These are phyloP conservation scores for Leccinellum albellum DNA, from an alignment of 768 basidiomycete species.

Conservation along the genomic window DNA sequence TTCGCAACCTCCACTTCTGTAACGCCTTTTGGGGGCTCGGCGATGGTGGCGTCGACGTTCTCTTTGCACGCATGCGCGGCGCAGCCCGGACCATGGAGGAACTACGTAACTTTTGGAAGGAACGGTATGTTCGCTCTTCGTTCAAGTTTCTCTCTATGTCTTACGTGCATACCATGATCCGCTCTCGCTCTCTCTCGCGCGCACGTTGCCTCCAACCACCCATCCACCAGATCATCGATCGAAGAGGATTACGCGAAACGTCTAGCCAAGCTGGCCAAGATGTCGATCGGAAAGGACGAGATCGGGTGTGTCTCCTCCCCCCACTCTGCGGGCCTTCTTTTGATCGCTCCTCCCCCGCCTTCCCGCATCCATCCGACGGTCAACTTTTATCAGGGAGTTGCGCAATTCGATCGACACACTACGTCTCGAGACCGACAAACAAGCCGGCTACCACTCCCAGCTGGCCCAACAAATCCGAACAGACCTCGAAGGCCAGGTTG, in stretches of 20 bases:
- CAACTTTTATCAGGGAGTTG: conserved; percentile 55
- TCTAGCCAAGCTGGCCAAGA: conserved; percentile 73
- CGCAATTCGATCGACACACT: conserved; percentile 78
- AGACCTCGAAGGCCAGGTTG: conserved; percentile 67
- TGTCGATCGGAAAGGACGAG: conserved; percentile 80
- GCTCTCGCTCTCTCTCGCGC: not conserved
- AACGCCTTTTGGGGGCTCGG: conserved; percentile 93
- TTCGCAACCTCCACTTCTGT: conserved; percentile 79
- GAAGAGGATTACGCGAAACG: conserved; percentile 96
- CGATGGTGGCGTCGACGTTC: conserved; percentile 87
- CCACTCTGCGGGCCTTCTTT: not conserved
- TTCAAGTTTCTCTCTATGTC: not conserved
- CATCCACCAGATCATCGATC: conserved; percentile 61
- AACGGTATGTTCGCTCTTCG: conserved; percentile 56
- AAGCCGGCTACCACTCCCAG: conserved; percentile 66
- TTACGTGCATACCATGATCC: not conserved
- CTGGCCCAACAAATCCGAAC: conserved; percentile 72
- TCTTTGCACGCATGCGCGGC: conserved; percentile 86
- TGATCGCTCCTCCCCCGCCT: not conserved
- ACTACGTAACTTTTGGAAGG: conserved; percentile 84
- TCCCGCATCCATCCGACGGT: not conserved
- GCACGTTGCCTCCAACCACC: not conserved
- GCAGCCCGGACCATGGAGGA: conserved; percentile 87
- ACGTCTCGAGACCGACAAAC: conserved; percentile 78
- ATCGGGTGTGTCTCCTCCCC: conserved; percentile 66